phyloP scores from a whole-genome alignment of 2,329 filamentous ascomycete genomes.

The Aspergillus ruber region DNA sequence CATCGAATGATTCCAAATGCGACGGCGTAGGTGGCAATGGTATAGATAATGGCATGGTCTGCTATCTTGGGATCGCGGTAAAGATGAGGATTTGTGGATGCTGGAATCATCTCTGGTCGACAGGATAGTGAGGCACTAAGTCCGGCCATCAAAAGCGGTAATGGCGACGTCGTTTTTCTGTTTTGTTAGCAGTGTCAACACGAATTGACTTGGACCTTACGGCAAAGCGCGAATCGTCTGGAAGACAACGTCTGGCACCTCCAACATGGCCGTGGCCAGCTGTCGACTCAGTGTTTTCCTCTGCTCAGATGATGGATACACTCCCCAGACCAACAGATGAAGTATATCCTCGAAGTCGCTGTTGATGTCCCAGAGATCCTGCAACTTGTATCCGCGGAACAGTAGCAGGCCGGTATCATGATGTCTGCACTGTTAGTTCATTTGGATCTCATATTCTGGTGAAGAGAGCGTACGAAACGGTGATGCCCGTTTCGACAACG shows the following conservation, averaged over 20 bases:
- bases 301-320: constrained; percentile 18
- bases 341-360: constrained; percentile 28
- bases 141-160: constrained; percentile 23
- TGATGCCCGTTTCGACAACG: constrained; percentile 23
- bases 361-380: constrained; percentile 20
- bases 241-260: constrained; percentile 17
- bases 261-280: constrained; percentile 16
- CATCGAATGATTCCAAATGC: constrained; percentile 19
- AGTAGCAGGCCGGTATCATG: constrained; percentile 20
- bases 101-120: constrained; percentile 15
- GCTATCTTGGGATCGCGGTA: constrained; percentile 15
- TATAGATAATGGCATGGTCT: constrained; percentile 19
- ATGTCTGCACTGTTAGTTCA: constrained; percentile 16
- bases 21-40: constrained; percentile 20
- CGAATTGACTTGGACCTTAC: constrained; percentile 9
- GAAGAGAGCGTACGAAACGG: constrained; percentile 21
- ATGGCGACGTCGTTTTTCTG: constrained; percentile 15
- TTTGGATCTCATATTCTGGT: no score
- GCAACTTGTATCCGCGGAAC: constrained; percentile 23
- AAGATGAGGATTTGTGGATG: constrained; percentile 11
- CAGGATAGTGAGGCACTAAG: constrained; percentile 22
- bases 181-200: background rate
- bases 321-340: constrained; percentile 24
- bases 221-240: constrained; percentile 18
- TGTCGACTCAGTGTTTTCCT: constrained; percentile 11